These are phyloP conservation scores for Keithomyces neogunnii DNA, from an alignment of 2,329 filamentous ascomycete genomes.

Conservation along the genomic window DNA sequence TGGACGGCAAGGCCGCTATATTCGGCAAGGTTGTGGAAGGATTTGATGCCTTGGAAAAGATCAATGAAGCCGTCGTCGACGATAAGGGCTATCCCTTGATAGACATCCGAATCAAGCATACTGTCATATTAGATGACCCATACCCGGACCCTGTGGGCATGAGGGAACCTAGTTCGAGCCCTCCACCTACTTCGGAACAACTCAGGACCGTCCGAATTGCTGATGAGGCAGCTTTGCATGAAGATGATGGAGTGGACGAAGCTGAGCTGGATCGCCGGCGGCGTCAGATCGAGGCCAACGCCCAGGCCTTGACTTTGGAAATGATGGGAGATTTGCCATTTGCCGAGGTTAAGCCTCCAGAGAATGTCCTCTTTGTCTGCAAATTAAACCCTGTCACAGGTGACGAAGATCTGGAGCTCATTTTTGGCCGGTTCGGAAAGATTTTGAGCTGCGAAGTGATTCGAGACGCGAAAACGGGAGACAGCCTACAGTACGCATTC, in stretches of 20 bases:
- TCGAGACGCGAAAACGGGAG: slow-evolving; percentile 83
- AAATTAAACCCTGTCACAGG: slow-evolving; percentile 96
- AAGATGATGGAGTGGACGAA: slow-evolving; percentile 62
- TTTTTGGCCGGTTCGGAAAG: slow-evolving; percentile 93
- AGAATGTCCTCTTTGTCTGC: slow-evolving; percentile 97
- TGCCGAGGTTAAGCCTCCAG: slow-evolving; percentile 92
- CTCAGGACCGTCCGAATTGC: slow-evolving; percentile 86
- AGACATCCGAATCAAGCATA: slow-evolving; percentile 91
- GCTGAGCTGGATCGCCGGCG: slow-evolving; percentile 72
- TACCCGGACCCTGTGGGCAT: slow-evolving; percentile 75
- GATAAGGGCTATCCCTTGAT: slow-evolving; percentile 79
- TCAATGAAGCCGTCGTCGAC: slow-evolving; percentile 84
- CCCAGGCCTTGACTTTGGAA: slow-evolving; percentile 89
- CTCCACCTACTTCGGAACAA: slow-evolving; percentile 74
- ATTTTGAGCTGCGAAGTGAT: slow-evolving; percentile 96
- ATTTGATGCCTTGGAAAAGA: slow-evolving; percentile 87
- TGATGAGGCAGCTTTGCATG: slow-evolving; percentile 75
- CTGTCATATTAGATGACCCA: slow-evolving; percentile 84
- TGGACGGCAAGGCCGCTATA: slow-evolving; percentile 89
- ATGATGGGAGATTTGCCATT: slow-evolving; percentile 98
- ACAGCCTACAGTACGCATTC: slow-evolving; percentile 95
- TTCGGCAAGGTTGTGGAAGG: slow-evolving; percentile 96
- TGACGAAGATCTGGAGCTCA: slow-evolving; percentile 88
- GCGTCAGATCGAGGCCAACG: slow-evolving; percentile 81
- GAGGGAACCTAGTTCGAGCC: slow-evolving; percentile 69